Conservation (phyloP, 768 basidiomycete genomes). For the Xerocomellus intermedius region DNA sequence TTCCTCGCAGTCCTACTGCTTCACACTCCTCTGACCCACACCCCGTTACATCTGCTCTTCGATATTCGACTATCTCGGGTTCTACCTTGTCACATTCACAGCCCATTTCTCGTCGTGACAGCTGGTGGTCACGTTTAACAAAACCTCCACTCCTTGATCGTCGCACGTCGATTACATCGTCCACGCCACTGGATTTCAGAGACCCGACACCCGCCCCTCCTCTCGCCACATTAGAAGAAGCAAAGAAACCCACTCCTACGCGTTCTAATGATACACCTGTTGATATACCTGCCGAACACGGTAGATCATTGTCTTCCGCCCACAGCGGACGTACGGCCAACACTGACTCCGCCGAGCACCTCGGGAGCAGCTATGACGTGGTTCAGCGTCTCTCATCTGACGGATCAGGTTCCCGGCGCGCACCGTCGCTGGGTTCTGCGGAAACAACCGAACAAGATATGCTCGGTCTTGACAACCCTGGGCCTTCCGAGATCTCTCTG, state of each 20-base stretch:
- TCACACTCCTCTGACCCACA: conserved; percentile 29
- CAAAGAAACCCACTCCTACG: conserved; percentile 17
- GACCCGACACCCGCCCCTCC: conserved; percentile 79
- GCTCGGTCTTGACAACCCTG: conserved; percentile 5
- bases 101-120: conserved; percentile 63
- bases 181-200: conserved; percentile 52
- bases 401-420: conserved; percentile 25
- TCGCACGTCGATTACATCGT: conserved; percentile 41
- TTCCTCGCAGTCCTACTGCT: conserved; percentile 21
- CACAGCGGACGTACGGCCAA: conserved; percentile 63
- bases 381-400: conserved; percentile 48
- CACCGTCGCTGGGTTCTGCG: conserved; percentile 25
- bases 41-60: conserved; percentile 29
- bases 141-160: conserved; percentile 65
- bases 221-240: conserved; percentile 57
- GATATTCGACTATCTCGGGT: conserved; percentile 44
- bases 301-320: conserved; percentile 42
- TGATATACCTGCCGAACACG: conserved; percentile 24
- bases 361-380: conserved; percentile 69
- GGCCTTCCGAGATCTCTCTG: conserved; percentile 12
- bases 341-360: conserved; percentile 63
- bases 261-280: conserved; percentile 13
- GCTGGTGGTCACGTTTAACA: conserved; percentile 78
- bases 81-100: conserved; percentile 40
- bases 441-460: conserved; percentile 22